Evolutionary conservation across 495 filamentous ascomycete genomes (phyloP).

Genomic region (Amorphotheca resinae): DNA sequence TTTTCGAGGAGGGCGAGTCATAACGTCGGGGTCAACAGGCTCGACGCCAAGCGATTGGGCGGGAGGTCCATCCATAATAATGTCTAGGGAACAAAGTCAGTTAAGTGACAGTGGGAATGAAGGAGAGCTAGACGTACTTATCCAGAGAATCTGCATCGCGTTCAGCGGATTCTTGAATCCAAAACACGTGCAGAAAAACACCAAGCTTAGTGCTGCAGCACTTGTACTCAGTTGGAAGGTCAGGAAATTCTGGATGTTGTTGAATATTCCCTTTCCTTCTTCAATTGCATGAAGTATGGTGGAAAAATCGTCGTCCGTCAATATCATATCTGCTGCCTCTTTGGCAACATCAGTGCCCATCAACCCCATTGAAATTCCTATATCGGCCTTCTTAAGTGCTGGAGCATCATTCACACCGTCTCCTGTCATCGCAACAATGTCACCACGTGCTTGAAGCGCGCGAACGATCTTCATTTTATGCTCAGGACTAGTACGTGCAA

Average conservation of each 20-base stretch:
- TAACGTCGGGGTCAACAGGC: constrained; percentile 86
- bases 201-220: constrained; percentile 82
- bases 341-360: constrained; percentile 96
- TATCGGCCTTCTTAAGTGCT: constrained; percentile 92
- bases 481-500: constrained; percentile 90
- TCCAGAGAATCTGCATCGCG: constrained; percentile 99
- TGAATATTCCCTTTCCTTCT: constrained; percentile 98
- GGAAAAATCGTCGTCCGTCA: constrained; percentile 96
- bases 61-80: constrained; percentile 97
- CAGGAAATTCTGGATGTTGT: constrained; percentile 98
- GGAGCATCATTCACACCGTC: constrained; percentile 98
- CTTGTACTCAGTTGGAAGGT: constrained; percentile 98
- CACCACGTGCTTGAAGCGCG: constrained; percentile 82
- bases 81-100: constrained; percentile 51
- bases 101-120: background rate
- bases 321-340: constrained; percentile 98
- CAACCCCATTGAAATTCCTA: constrained; percentile 92
- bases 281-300: constrained; percentile 95
- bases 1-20: constrained; percentile 80
- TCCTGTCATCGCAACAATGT: constrained; percentile 98
- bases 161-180: constrained; percentile 92
- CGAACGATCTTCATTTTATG: constrained; percentile 95
- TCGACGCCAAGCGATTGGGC: constrained; percentile 96
- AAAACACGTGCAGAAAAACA: constrained; percentile 79
- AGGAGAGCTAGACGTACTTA: constrained; percentile 54